Base-by-base conservation (phyloP, 169 alveolate genomes). In the Cryptosporidium tyzzeri region DNA sequence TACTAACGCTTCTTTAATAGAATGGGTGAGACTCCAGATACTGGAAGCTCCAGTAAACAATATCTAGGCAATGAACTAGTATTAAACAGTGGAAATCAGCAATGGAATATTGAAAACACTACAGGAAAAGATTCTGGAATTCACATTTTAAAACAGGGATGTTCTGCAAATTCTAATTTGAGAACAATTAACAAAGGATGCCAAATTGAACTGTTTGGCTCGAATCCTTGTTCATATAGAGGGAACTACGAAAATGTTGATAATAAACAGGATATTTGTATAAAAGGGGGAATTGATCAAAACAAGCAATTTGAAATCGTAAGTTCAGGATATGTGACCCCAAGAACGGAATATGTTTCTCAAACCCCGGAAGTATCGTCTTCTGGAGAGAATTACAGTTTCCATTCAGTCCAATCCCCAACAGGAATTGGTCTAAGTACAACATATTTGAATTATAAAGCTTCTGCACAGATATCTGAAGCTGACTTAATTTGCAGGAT, bases 301-400 rank as follows among this genome's bases (percentile, higher is more conserved):
- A 37, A 14, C 9, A 65, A 65, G 71, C 71, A 65, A 14, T 37
- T 37, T n/a, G 71, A 65, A 26, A 35, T 65, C 2, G 29, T 65
- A 7, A 65, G 26, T 33, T 51, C 55, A 53, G 70, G 69, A 31
- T 53, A 33, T 29, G 62, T 71, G 23, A 71, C 85, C 26, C 85
- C 85, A 35, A 71, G 85, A 50, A 71, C 85, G 21, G 85, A 71
- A 51, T 48, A 44, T 10, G 62, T 71, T 31, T 71, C 85, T 31
- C 62, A 70, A 9, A 4, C 85, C 14, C 51, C 48, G 0, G 85
- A 71, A 10, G 33, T 65, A 12, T 37, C 71, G 21, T 65, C 71
- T 65, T 65, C 71, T 0, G 71, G 71, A 14, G 71, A 35, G 31
- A 65, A 65, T 33, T 65, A 65, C 18, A 16, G 71, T 33, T 65